Evolutionary conservation across 2,329 filamentous ascomycete genomes (phyloP).

Genomic region (Stagonosporopsis cucurbitacearum): DNA sequence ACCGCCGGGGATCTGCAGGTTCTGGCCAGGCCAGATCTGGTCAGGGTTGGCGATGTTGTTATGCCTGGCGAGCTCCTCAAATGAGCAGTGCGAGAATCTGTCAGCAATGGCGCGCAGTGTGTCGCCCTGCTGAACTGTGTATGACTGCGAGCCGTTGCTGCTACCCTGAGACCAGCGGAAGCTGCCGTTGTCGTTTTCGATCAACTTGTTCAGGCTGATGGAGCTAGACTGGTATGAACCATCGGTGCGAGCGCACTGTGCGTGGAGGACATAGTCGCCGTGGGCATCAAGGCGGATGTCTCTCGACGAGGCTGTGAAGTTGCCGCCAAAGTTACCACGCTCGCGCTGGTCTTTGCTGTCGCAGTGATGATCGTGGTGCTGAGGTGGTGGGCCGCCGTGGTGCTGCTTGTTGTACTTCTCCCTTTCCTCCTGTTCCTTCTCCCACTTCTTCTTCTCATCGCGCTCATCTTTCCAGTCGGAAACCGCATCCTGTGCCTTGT

Average conservation of each 20-base stretch:
- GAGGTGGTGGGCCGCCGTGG: conserved; percentile 10
- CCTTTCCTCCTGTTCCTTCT: conserved; percentile 29
- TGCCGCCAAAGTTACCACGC: conserved; percentile 30
- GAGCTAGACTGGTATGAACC: conserved; percentile 33
- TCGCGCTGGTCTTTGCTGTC: conserved; percentile 20
- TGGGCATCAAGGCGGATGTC: conserved; percentile 37
- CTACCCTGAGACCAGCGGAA: conserved; percentile 34
- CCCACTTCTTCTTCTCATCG: conserved; percentile 37
- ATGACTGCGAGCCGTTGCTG: conserved; percentile 21
- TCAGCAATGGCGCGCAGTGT: conserved; percentile 36
- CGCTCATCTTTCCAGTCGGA: conserved; percentile 36
- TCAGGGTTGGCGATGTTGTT: conserved; percentile 37
- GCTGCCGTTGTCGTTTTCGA: conserved; percentile 34
- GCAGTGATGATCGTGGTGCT: background rate
- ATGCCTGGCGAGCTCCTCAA: conserved; percentile 33
- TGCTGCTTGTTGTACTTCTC: conserved; percentile 26
- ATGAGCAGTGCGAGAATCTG: conserved; percentile 33
- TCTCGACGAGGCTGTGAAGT: conserved; percentile 32
- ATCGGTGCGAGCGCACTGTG: conserved; percentile 32
- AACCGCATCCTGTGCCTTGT: conserved; percentile 31
- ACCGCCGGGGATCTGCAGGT: conserved; percentile 31
- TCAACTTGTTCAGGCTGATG: conserved; percentile 29
- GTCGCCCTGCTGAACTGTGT: conserved; percentile 37
- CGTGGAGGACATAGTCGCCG: conserved; percentile 37
- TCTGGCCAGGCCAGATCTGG: conserved; percentile 39